phyloP scores from a whole-genome alignment of 768 basidiomycete species.

The Lanmaoa pseudosensibilis region DNA sequence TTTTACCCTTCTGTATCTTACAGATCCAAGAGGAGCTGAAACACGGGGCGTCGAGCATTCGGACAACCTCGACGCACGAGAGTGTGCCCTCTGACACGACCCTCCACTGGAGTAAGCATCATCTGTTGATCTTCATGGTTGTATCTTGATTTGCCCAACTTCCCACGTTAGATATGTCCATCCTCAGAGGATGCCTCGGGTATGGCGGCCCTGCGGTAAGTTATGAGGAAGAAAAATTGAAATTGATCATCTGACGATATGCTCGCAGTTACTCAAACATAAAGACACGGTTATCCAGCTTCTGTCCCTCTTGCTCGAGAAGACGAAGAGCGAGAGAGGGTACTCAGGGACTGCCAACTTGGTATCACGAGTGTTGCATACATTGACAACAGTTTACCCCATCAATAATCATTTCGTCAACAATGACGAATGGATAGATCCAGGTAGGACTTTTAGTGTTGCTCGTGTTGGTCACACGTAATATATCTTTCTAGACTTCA shows the following conservation, averaged over 20 bases:
- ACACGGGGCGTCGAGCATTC: slow-evolving; percentile 83
- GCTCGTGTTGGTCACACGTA: slow-evolving; percentile 7
- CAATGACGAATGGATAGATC: slow-evolving; percentile 71
- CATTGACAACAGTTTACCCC: slow-evolving; percentile 74
- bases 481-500: slow-evolving; percentile 47
- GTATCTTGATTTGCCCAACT: slow-evolving; percentile 1
- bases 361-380: slow-evolving; percentile 71
- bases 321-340: slow-evolving; percentile 85
- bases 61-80: slow-evolving; percentile 74
- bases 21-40: slow-evolving; percentile 85
- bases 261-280: slow-evolving; percentile 64
- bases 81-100: slow-evolving; percentile 84
- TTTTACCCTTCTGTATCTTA: slow-evolving; percentile 71
- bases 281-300: slow-evolving; percentile 64
- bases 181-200: slow-evolving; percentile 80
- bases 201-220: slow-evolving; percentile 66
- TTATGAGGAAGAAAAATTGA: slow-evolving; percentile 1
- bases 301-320: slow-evolving; percentile 65
- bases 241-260: background rate
- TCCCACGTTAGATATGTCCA: slow-evolving; percentile 60
- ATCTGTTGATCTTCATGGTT: background rate
- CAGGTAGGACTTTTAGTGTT: slow-evolving; percentile 47
- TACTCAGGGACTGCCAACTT: slow-evolving; percentile 80
- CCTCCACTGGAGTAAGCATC: slow-evolving; percentile 82
- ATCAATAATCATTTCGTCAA: slow-evolving; percentile 81